These are phyloP conservation scores for Orbilia blumenaviensis DNA, from an alignment of 2,329 filamentous ascomycete genomes.

Conservation along the genomic window DNA sequence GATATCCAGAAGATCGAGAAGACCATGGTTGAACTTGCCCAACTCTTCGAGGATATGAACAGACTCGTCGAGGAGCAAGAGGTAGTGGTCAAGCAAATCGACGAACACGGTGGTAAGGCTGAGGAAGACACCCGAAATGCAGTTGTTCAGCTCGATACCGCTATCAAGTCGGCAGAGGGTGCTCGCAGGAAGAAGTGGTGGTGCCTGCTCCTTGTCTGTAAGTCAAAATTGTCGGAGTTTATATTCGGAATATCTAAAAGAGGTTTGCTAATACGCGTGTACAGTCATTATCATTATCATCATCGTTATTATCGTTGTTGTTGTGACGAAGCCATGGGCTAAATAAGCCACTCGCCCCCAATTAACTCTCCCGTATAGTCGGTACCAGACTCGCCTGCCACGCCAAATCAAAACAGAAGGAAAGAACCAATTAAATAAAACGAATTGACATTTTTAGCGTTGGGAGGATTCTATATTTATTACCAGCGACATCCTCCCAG, in stretches of 20 bases:
- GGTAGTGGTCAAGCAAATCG: constrained; percentile 78
- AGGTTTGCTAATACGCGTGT: background rate
- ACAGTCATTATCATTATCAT: constrained; percentile 56
- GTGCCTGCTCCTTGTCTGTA: constrained; percentile 46
- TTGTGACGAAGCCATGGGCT: constrained; percentile 51
- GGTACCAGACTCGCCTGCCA: no score
- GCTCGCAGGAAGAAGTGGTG: constrained; percentile 80
- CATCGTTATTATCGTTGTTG: constrained; percentile 53
- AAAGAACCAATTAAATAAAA: background rate
- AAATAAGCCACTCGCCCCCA: constrained; percentile 42
- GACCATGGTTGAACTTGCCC: constrained; percentile 84
- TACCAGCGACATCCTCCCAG: constrained; percentile 2
- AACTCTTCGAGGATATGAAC: constrained; percentile 90
- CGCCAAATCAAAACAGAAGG: no score
- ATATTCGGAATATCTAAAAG: background rate
- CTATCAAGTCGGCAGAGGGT: constrained; percentile 72
- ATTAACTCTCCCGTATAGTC: no score
- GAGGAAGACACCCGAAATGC: constrained; percentile 83
- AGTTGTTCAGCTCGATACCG: constrained; percentile 74
- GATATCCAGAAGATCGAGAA: constrained; percentile 91
- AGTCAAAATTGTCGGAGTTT: background rate
- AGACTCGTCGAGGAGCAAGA: constrained; percentile 87
- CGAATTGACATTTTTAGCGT: constrained; percentile 1
- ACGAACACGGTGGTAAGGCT: constrained; percentile 85
- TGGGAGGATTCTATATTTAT: constrained; percentile 19